Conservation (phyloP, 2,329 filamentous ascomycete genomes). For the Claviceps digitariae region DNA sequence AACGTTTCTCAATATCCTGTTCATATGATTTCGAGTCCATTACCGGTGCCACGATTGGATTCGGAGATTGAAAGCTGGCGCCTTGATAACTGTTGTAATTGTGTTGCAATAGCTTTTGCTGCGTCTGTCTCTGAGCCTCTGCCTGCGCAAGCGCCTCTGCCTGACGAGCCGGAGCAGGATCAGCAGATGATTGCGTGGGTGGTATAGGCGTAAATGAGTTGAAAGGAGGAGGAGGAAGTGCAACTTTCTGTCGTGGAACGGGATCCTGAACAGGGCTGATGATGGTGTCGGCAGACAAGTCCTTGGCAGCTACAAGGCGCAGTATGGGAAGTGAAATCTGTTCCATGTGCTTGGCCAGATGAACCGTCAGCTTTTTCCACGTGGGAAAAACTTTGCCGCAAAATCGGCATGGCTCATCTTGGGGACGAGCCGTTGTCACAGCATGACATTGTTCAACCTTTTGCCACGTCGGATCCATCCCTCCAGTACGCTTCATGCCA, state of each 20-base stretch:
- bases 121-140: slow-evolving; percentile 6
- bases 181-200: slow-evolving; percentile 5
- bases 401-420: slow-evolving; percentile 74
- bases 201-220: slow-evolving; percentile 3
- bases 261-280: slow-evolving; percentile 54
- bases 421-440: slow-evolving; percentile 51
- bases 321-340: slow-evolving; percentile 75
- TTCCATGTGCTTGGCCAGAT: slow-evolving; percentile 90
- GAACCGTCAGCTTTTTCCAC: slow-evolving; percentile 92
- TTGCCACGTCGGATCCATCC: slow-evolving; percentile 55
- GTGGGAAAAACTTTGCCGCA: slow-evolving; percentile 67
- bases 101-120: neutral
- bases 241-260: slow-evolving; percentile 22
- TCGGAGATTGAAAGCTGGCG: slow-evolving; percentile 8
- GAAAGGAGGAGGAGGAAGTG: neutral
- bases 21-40: slow-evolving; percentile 13
- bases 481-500: slow-evolving; percentile 45
- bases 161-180: neutral
- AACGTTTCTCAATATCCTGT: slow-evolving; percentile 12
- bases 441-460: slow-evolving; percentile 66
- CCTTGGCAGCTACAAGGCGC: slow-evolving; percentile 35
- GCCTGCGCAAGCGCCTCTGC: no score
- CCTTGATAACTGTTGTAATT: slow-evolving; percentile 1
- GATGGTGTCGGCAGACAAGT: slow-evolving; percentile 46
- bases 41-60: slow-evolving; percentile 15